A percentile compares a stretch with the other conserved stretches of the same genome.
Conservation (phyloP, 2,329 filamentous ascomycete genomes). For the Phoma sp. region DNA sequence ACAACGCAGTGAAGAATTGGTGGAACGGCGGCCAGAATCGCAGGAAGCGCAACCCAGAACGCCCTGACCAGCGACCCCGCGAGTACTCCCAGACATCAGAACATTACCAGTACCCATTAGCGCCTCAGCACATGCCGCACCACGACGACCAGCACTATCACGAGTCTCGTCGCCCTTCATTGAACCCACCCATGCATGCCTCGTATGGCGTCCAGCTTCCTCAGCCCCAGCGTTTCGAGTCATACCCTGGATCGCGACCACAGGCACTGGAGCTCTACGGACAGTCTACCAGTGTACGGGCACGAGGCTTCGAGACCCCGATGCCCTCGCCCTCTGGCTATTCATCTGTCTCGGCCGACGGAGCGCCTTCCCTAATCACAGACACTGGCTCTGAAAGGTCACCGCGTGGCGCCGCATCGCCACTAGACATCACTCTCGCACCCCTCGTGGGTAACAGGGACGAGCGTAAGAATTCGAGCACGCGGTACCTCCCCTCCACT, state of each 20-base stretch:
- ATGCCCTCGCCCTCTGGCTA: conserved; percentile 68
- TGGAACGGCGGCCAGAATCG: conserved; percentile 95
- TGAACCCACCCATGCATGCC: conserved; percentile 36
- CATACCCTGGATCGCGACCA: conserved; percentile 41
- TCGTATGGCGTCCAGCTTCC: conserved; percentile 42
- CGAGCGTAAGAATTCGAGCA: conserved; percentile 47
- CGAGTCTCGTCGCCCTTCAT: conserved; percentile 37
- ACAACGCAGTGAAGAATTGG: conserved; percentile 98
- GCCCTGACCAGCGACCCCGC: conserved; percentile 33
- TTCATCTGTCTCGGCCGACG: conserved; percentile 68
- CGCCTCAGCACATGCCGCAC: conserved; percentile 29
- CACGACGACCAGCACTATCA: conserved; percentile 41
- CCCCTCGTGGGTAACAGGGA: conserved; percentile 45
- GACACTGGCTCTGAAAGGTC: conserved; percentile 63
- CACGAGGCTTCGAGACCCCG: conserved; percentile 58
- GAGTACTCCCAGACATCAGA: conserved; percentile 43
- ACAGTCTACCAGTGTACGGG: conserved; percentile 31
- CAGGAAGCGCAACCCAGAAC: conserved; percentile 57
- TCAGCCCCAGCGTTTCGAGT: conserved; percentile 41
- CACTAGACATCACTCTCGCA: conserved; percentile 52
- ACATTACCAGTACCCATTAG: conserved; percentile 38
- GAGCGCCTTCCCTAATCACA: conserved; percentile 72
- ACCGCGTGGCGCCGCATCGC: conserved; percentile 53
- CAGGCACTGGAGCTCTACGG: conserved; percentile 41
- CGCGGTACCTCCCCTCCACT: conserved; percentile 45